Evolutionary conservation across 768 basidiomycete species (phyloP), one percentile per base, ranked within the genome.

Genomic region (Serendipita vermifera): DNA sequence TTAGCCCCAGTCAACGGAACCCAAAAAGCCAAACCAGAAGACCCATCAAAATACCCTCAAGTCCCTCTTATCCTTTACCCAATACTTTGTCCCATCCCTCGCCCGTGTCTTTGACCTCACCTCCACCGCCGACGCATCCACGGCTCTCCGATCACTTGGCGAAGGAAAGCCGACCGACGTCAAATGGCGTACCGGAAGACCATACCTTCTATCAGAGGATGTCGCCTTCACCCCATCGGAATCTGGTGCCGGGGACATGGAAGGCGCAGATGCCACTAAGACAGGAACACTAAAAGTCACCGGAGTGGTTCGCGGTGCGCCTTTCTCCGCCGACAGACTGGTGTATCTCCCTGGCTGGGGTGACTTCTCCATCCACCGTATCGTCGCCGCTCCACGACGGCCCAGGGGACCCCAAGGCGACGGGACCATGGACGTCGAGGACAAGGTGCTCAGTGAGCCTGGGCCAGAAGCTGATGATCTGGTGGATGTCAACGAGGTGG

Each of bases 61-160:
- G 70, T 96, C 91, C 1, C 75, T 97, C 3, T 76, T 94, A 6
- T 96, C 92, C 7, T 99, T 97, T 73, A 82, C 93, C 57, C 83
- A 84, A 60, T 97, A 97, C 70, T 99, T 98, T 68, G 87, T 88
- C 58, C 94, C 94, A 2, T 74, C 77, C 22, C 85, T 92, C 63
- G 71, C 75, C 5, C 77, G 83, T 32, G 75, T 98, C 0, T 86
- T 82, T 64, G 89, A 92, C 68, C 68, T 90, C 41, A 67, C 70
- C 1, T 57, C 63, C 2, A 63, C 74, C 22, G 73, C 84, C 3
- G 91, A 94, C 62, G 71, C 77, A 7, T 66, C 87, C 14, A 88
- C 79, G 60, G 80, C 86, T 1, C 63, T 92, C 33, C 77, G 94
- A 31, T 74, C 82, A 5, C 64, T 98, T 17, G 85, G 87, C 33